phyloP scores from a whole-genome alignment of 1,284 basidiomycete species.

The Mycena sp. region DNA sequence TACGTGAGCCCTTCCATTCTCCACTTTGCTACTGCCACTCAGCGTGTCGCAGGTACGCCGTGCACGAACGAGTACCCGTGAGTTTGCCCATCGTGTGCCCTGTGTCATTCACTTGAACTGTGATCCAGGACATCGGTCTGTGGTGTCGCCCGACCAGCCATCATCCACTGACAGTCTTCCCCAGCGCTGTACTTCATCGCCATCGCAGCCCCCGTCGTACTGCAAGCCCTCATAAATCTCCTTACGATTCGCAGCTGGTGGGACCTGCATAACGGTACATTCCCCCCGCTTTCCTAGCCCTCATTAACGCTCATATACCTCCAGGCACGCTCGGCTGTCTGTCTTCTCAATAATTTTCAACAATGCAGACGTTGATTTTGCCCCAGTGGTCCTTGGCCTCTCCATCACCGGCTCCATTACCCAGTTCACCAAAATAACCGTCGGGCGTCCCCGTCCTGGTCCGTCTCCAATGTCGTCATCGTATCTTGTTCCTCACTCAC shows the following conservation, averaged over 20 bases:
- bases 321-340: constrained; percentile 41
- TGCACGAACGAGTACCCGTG: constrained; percentile 87
- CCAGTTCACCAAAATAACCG: constrained; percentile 87
- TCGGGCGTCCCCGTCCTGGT: constrained; percentile 91
- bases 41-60: constrained; percentile 71
- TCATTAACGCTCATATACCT: neutral
- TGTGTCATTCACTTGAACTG: neutral
- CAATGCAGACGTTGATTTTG: constrained; percentile 5
- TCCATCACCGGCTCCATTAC: constrained; percentile 85
- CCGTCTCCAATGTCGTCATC: constrained; percentile 23
- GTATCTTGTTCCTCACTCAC: neutral
- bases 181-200: constrained; percentile 74
- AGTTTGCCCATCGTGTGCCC: constrained; percentile 23
- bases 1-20: constrained; percentile 55
- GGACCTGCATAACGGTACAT: constrained; percentile 79
- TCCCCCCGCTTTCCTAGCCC: neutral
- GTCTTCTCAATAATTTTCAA: constrained; percentile 20
- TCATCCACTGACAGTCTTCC: constrained; percentile 47
- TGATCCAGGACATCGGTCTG: constrained; percentile 16
- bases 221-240: constrained; percentile 76
- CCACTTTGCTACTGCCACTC: constrained; percentile 21
- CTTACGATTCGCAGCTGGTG: constrained; percentile 82
- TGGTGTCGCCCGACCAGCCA: neutral
- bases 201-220: constrained; percentile 70
- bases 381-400: constrained; percentile 75